Percentiles rank a stretch among this genome's conserved stretches.
These are phyloP conservation scores for Botryobasidium botryosum DNA, from an alignment of 768 basidiomycete species.

Conservation along the genomic window DNA sequence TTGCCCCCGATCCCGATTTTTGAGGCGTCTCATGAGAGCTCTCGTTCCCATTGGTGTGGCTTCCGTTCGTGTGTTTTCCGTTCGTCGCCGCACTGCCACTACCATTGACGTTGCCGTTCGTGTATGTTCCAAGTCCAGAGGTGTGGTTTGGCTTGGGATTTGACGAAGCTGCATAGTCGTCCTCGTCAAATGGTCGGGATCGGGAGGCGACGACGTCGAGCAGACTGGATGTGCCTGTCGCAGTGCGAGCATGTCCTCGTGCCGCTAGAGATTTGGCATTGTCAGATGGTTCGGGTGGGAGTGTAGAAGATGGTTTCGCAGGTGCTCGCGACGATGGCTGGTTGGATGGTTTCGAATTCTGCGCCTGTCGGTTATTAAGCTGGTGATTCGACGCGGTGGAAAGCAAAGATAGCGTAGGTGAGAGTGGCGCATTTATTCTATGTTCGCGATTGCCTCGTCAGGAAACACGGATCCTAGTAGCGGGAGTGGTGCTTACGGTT, in stretches of 20 bases:
- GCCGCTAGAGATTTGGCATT: background rate
- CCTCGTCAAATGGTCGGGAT: conserved; percentile 8
- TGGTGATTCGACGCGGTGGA: no score
- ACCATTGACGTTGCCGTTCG: conserved; percentile 6
- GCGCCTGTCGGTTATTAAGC: no score
- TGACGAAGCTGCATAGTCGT: conserved; percentile 9
- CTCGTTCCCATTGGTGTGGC: no score
- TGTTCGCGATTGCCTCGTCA: no score
- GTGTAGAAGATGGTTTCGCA: background rate
- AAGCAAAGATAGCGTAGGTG: no score
- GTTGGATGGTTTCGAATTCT: no score
- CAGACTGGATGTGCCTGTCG: conserved; percentile 5
- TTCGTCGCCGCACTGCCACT: background rate
- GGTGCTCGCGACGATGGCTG: background rate
- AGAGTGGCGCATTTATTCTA: no score
- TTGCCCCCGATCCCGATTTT: no score
- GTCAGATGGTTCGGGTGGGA: background rate
- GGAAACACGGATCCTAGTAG: no score
- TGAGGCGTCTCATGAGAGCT: no score
- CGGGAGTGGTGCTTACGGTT: conserved; percentile 1
- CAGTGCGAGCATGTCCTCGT: background rate
- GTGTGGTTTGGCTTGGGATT: no score
- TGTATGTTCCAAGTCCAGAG: background rate
- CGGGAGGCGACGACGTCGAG: conserved; percentile 11
- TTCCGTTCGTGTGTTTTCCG: background rate